phyloP scores from a whole-genome alignment of 495 filamentous ascomycete genomes.

The Neurospora cerealis region DNA sequence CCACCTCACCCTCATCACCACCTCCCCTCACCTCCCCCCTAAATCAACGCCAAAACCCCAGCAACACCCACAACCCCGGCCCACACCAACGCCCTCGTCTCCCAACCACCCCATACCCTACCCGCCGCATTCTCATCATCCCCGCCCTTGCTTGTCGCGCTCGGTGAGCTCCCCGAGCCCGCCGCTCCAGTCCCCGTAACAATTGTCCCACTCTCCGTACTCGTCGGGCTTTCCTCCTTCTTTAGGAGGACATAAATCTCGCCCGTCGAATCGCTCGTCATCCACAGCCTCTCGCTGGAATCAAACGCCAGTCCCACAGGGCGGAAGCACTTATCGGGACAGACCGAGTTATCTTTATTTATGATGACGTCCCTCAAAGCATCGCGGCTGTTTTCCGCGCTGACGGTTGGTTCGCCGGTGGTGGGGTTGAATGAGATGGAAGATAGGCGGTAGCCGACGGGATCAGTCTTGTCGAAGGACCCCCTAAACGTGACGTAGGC shows the following conservation, averaged over 20 bases:
- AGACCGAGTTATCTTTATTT: constrained; percentile 32
- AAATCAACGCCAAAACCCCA: neutral
- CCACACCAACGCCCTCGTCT: neutral
- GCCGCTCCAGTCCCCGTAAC: constrained; percentile 6
- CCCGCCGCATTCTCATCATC: neutral
- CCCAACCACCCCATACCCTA: neutral
- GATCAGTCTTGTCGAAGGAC: constrained; percentile 36
- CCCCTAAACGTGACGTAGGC: constrained; percentile 47
- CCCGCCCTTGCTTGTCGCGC: neutral
- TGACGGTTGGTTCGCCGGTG: constrained; percentile 29
- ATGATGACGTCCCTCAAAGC: constrained; percentile 35
- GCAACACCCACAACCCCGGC: neutral
- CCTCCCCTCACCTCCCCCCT: neutral
- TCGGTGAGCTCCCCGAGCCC: neutral
- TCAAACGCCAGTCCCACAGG: constrained; percentile 42
- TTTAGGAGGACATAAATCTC: constrained; percentile 39
- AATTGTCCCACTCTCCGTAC: constrained; percentile 10
- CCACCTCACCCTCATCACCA: neutral
- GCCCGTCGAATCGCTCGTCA: constrained; percentile 40
- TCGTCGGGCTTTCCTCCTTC: constrained; percentile 1
- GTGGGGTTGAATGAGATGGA: constrained; percentile 25
- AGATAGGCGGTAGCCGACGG: constrained; percentile 41
- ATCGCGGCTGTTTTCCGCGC: constrained; percentile 20
- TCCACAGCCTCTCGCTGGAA: constrained; percentile 30
- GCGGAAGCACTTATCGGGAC: constrained; percentile 40